phyloP scores from a whole-genome alignment of 108 stramenopile species.

The Stephanodiscus minutulus region DNA sequence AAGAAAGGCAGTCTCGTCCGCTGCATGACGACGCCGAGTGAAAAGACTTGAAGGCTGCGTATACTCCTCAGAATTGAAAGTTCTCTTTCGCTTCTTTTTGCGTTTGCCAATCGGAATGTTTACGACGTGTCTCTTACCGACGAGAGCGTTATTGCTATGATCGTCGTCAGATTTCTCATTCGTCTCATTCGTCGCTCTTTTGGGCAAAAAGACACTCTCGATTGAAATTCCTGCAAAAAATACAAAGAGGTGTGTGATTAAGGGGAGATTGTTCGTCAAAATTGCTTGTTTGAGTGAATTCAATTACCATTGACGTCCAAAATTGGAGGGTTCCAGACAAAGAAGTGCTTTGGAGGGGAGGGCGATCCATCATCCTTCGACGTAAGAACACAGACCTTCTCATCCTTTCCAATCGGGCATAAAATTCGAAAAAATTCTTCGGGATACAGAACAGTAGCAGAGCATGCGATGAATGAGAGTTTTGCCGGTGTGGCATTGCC shows the following conservation, averaged over 20 bases:
- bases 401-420: slow-evolving; percentile 62
- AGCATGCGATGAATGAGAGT: slow-evolving; percentile 82
- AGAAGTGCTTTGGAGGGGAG: slow-evolving; percentile 77
- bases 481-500: background rate
- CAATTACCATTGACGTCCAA: slow-evolving; percentile 44
- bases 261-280: background rate
- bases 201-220: slow-evolving; percentile 38
- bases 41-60: slow-evolving; percentile 12
- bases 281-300: background rate
- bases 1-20: slow-evolving; percentile 92
- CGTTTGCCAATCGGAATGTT: slow-evolving; percentile 17
- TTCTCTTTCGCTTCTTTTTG: slow-evolving; percentile 16
- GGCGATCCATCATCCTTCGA: slow-evolving; percentile 78
- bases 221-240: slow-evolving; percentile 15
- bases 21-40: slow-evolving; percentile 67
- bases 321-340: slow-evolving; percentile 89
- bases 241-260: background rate
- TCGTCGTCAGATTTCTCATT: background rate
- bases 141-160: background rate
- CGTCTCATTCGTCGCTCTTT: slow-evolving; percentile 6
- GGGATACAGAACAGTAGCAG: slow-evolving; percentile 92
- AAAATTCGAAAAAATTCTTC: slow-evolving; percentile 78
- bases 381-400: slow-evolving; percentile 54
- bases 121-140: slow-evolving; percentile 6
- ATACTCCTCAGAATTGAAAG: background rate